Base-by-base conservation (phyloP, 2,329 filamentous ascomycete species). In the Furcasterigmium sp. region DNA sequence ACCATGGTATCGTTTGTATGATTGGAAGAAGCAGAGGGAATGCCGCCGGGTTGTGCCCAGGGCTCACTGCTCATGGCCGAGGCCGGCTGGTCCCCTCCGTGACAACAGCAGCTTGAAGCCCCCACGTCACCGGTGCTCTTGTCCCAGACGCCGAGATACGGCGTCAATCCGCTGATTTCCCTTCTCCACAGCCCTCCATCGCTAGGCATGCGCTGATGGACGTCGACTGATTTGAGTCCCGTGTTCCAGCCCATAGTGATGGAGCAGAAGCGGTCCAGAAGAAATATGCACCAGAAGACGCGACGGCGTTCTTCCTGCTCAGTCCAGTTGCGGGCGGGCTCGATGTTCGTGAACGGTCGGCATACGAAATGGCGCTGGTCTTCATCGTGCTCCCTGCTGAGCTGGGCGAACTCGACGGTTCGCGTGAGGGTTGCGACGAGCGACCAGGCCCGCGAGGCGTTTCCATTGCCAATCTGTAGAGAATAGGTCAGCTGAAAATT, bases 121-220 rank as follows among this genome's bases (percentile, higher is more conserved):
- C 61, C 63, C 6, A 64, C 59, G 2, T 53, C 53, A 0, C 52
- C 61, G 0, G 56, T 55, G 1, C 61, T 58, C 28, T 59, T 58
- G 40, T 70, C 65, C 58, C 62, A 65, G 23, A 69, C 67, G 11
- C 64, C 63, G 17, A 68, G 66, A 40, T 60, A 69, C 0, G 66
- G 65, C 0, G 67, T 67, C 3, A 46, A 50, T 0, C 65, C 61
- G 2, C 58, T 48, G 28, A 64, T 54, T 30, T 62, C 58, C 14
- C 60, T 61, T 13, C 57, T 51, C 66, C 66, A 70, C 15, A 59
- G 50, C 4, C 55, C 57, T 1, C 67, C 65, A 39, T 69, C 65
- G 36, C 57, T 59, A 8, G 59, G 59, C 1, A 62, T 42, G 3
- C 59, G 46, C 20, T 56, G 47, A 0, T 51, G 52, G 14, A 61